Conservation (phyloP, 495 filamentous ascomycete genomes). For the Lophiotrema nucula region DNA sequence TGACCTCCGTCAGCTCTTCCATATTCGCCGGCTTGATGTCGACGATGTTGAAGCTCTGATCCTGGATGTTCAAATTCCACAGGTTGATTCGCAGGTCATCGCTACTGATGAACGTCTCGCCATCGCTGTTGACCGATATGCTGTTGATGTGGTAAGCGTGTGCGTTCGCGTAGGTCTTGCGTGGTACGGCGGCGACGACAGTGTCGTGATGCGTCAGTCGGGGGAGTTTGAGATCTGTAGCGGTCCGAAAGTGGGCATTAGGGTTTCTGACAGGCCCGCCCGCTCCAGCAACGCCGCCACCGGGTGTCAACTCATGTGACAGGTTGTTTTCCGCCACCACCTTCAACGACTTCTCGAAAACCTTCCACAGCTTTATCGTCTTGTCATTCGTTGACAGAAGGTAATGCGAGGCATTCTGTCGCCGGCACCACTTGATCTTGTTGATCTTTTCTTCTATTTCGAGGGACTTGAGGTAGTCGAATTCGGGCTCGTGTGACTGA, state of each 20-base stretch:
- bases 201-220: conserved; percentile 97
- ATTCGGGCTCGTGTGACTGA: conserved; percentile 98
- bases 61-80: conserved; percentile 99
- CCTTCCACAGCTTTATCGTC: conserved; percentile 99
- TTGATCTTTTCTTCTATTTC: conserved; percentile 99
- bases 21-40: conserved; percentile 99
- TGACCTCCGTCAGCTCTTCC: conserved; percentile 98
- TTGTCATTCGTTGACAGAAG: conserved; percentile 98
- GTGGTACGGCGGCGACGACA: conserved; percentile 92
- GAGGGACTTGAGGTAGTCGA: conserved; percentile 97
- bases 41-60: conserved; percentile 99
- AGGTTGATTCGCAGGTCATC: conserved; percentile 97
- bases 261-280: conserved; percentile 69
- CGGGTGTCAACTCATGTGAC: conserved; percentile 87
- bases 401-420: conserved; percentile 97
- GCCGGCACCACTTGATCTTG: conserved; percentile 99
- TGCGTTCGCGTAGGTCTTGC: conserved; percentile 94
- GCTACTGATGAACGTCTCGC: conserved; percentile 98
- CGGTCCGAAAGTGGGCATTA: conserved; percentile 70
- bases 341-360: conserved; percentile 98
- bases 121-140: conserved; percentile 98
- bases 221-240: conserved; percentile 84
- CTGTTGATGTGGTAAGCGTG: conserved; percentile 99
- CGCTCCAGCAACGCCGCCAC: conserved; percentile 67
- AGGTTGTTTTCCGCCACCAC: conserved; percentile 99